phyloP scores from a whole-genome alignment of 1,139 yeast species.

The Schizosaccharomyces versatilis region DNA sequence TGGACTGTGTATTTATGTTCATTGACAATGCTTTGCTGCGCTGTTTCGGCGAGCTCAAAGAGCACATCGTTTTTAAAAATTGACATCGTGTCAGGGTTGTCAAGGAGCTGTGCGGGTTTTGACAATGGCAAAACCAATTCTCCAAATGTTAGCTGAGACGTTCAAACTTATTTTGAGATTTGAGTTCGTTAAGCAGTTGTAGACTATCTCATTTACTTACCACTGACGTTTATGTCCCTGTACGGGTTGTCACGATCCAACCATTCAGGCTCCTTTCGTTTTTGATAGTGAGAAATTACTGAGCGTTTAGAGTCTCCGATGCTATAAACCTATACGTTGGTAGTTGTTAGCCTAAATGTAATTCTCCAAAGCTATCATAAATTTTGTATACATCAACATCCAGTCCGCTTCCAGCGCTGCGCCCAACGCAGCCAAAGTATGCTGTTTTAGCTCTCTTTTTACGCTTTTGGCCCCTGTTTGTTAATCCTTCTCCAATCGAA shows the following conservation, averaged over 20 bases:
- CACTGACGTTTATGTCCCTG: not conserved
- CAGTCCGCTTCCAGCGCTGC: conserved; percentile 16
- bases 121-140: not conserved
- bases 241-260: not conserved
- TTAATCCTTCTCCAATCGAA: conserved; percentile 13
- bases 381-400: not conserved
- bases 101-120: not conserved
- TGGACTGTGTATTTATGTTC: conserved; percentile 1
- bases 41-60: not conserved
- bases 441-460: conserved; percentile 26
- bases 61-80: not conserved
- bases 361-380: not conserved
- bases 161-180: no score
- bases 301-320: not conserved
- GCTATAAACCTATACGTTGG: not conserved
- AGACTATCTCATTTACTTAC: not conserved
- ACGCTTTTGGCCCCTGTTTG: conserved; percentile 42
- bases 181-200: no score
- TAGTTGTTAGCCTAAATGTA: not conserved
- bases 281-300: not conserved
- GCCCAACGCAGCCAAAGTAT: conserved; percentile 21
- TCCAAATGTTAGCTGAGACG: not conserved
- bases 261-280: conserved; percentile 1
- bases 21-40: not conserved
- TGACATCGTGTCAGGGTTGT: not conserved